Evolutionary conservation across 371 early-diverging fungal genomes (phyloP).

Genomic region (Mycotypha africana): DNA sequence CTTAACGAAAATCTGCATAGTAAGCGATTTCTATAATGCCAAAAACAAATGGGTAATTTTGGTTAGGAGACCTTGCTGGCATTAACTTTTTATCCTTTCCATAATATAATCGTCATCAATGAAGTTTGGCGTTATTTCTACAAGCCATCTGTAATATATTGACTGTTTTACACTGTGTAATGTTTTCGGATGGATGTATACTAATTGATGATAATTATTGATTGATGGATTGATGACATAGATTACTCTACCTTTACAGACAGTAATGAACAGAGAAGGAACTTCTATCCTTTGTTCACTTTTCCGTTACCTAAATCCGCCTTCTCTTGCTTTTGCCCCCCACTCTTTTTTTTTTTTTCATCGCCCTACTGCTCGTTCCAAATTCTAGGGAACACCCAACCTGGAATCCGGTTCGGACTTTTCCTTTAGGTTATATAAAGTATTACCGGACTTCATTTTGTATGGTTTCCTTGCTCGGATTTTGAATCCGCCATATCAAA

Average conservation of each 20-base stretch:
- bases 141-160: not conserved
- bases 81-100: not conserved
- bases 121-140: not conserved
- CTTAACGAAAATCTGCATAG: conserved; percentile 85
- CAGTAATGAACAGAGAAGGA: conserved; percentile 27
- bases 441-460: too few species aligned
- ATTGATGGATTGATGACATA: conserved; percentile 13
- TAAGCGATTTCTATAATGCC: conserved; percentile 16
- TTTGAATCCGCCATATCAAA: too few species aligned
- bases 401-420: too few species aligned
- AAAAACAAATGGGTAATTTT: not conserved
- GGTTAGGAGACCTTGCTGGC: not conserved
- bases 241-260: conserved; percentile 18
- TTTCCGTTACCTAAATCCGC: too few species aligned
- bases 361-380: too few species aligned
- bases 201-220: not conserved
- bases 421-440: too few species aligned
- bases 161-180: too few species aligned
- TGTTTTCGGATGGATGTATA: too few species aligned
- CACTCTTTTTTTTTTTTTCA: too few species aligned
- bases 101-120: not conserved
- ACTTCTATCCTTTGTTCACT: not conserved
- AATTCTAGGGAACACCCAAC: too few species aligned
- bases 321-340: too few species aligned
- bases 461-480: too few species aligned